Conservation (phyloP, 2,329 filamentous ascomycete genomes). For the Chrysoporthe puriensis region DNA sequence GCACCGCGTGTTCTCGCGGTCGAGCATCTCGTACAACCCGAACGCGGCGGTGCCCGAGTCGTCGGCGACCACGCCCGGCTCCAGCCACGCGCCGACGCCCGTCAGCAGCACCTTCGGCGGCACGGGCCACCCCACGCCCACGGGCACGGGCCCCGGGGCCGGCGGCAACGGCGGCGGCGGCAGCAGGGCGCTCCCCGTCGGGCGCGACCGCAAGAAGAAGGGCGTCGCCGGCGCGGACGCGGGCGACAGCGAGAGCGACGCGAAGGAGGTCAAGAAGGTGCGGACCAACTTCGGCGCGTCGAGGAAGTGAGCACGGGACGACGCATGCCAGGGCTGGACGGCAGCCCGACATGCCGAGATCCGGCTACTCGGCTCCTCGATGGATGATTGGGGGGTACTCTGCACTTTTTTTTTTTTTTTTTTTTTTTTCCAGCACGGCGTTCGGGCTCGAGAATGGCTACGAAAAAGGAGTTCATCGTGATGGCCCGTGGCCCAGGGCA, state of each 20-base stretch:
- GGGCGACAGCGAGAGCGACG: slow-evolving; percentile 64
- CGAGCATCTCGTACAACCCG: slow-evolving; percentile 64
- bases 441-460: no score
- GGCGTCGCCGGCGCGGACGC: slow-evolving; percentile 36
- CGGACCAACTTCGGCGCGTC: slow-evolving; percentile 61
- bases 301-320: slow-evolving; percentile 44
- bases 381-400: no score
- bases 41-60: slow-evolving; percentile 30
- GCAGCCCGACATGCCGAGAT: no score
- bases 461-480: no score
- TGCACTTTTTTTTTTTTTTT: no score
- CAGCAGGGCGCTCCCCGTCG: slow-evolving; percentile 39
- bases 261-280: slow-evolving; percentile 56
- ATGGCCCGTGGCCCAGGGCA: no score
- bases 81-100: slow-evolving; percentile 58
- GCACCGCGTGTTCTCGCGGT: slow-evolving; percentile 74
- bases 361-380: no score
- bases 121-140: slow-evolving; percentile 60
- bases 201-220: slow-evolving; percentile 58
- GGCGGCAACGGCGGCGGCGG: no score
- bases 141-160: slow-evolving; percentile 42
- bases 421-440: no score
- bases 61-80: slow-evolving; percentile 31
- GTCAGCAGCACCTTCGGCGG: slow-evolving; percentile 55
- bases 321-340: no score